Evolutionary conservation across 106 monocot species (phyloP).

Genomic region (Cymbidium sinense): DNA sequence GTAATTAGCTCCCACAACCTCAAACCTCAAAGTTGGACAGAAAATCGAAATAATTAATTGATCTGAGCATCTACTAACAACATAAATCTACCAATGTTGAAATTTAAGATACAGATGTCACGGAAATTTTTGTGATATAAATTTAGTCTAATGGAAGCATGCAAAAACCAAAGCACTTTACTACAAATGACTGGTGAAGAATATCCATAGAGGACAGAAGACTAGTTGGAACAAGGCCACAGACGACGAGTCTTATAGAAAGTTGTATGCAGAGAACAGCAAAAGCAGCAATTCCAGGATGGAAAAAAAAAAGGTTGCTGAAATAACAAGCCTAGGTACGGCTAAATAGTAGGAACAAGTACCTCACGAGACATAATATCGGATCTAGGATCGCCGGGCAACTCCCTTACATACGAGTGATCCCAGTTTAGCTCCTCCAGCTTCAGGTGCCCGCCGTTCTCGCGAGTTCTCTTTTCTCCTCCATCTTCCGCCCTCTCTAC

Average conservation of each 20-base stretch:
- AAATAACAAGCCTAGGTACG: not conserved
- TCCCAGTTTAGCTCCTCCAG: conserved; percentile 96
- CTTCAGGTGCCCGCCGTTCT: conserved; percentile 6
- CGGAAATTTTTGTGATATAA: too few relatives aligned
- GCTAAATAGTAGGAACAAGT: not conserved
- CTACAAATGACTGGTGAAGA: too few relatives aligned
- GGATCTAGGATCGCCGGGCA: conserved; percentile 80
- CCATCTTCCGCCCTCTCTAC: conserved; percentile 1
- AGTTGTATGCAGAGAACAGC: not conserved
- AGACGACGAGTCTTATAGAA: too few relatives aligned
- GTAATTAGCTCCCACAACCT: not conserved
- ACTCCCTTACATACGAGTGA: conserved; percentile 83
- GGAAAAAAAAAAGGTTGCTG: not conserved
- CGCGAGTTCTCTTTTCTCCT: not conserved
- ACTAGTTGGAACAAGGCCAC: too few relatives aligned
- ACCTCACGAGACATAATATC: conserved; percentile 81
- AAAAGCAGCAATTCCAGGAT: not conserved
- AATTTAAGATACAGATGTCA: too few relatives aligned
- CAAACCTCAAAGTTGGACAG: not conserved
- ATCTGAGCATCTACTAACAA: not conserved
- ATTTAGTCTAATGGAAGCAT: too few relatives aligned
- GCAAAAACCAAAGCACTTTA: too few relatives aligned
- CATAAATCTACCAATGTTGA: not conserved
- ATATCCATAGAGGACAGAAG: too few relatives aligned
- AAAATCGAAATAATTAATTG: not conserved